Percentiles rank a stretch among this genome's conserved stretches.
phyloP scores from a whole-genome alignment of 352 stramenopile genomes.

The Paralagenidium karlingii region DNA sequence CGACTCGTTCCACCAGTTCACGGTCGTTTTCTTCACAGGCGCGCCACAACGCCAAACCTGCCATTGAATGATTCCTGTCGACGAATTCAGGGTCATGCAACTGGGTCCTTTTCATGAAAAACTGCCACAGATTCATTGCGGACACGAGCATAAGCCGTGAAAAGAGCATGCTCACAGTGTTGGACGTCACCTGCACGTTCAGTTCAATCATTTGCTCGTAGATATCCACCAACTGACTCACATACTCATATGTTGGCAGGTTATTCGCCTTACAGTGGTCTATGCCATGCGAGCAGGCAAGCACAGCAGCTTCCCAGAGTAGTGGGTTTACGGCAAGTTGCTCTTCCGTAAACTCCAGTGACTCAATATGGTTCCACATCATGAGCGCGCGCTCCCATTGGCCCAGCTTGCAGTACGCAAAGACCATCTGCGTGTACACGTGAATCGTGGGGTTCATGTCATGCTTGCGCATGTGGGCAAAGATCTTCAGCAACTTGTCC shows the following conservation, averaged over 20 bases:
- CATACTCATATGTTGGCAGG: too few relatives aligned
- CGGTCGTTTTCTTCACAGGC: slow-evolving; percentile 34
- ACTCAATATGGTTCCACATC: slow-evolving; percentile 57
- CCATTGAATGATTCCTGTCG: slow-evolving; percentile 11
- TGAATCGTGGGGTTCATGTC: slow-evolving; percentile 54
- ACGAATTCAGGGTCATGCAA: too few relatives aligned
- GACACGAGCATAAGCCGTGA: slow-evolving; percentile 23
- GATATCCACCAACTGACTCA: too few relatives aligned
- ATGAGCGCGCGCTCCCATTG: slow-evolving; percentile 59
- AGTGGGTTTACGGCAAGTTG: slow-evolving; percentile 23
- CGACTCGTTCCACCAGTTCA: slow-evolving; percentile 35
- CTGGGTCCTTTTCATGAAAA: too few relatives aligned
- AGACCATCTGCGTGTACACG: slow-evolving; percentile 60
- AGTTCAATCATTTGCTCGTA: too few relatives aligned
- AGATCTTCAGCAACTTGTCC: slow-evolving; percentile 44
- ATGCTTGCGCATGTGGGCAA: slow-evolving; percentile 58
- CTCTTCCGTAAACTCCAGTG: slow-evolving; percentile 22
- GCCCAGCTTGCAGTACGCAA: slow-evolving; percentile 42
- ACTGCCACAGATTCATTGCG: slow-evolving; percentile 30
- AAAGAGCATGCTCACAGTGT: slow-evolving; percentile 29
- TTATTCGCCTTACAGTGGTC: too few relatives aligned
- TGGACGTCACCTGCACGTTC: slow-evolving; percentile 23
- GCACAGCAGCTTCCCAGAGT: slow-evolving; percentile 45
- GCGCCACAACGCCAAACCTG: slow-evolving; percentile 33
- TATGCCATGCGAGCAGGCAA: too few relatives aligned